phyloP scores from a whole-genome alignment of 257 asterid genomes.

The Sherardia arvensis region DNA sequence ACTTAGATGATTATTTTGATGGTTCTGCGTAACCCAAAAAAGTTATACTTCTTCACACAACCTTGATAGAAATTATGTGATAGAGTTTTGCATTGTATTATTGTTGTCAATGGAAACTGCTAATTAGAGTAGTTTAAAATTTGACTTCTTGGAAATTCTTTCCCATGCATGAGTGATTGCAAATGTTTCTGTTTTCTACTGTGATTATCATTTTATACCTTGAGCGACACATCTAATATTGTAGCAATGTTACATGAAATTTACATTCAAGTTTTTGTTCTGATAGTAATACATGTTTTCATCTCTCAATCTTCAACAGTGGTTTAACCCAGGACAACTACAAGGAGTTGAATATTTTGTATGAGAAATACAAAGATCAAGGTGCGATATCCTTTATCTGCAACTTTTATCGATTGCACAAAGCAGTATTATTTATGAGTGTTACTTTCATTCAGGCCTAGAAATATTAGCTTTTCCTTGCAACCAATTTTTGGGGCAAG shows the following conservation, averaged over 20 bases:
- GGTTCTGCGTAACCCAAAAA: background rate
- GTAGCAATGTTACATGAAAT: background rate
- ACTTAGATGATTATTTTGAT: background rate
- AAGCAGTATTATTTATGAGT: background rate
- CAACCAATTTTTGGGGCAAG: slow-evolving; percentile 84
- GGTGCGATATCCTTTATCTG: slow-evolving; percentile 29
- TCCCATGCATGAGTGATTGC: background rate
- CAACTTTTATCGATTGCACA: slow-evolving; percentile 1
- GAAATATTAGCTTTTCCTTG: slow-evolving; percentile 93
- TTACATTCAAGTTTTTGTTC: background rate
- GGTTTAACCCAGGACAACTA: slow-evolving; percentile 76
- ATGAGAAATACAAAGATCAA: slow-evolving; percentile 66
- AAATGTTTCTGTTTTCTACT: background rate
- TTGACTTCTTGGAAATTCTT: background rate
- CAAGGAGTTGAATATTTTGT: slow-evolving; percentile 64
- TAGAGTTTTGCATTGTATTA: background rate
- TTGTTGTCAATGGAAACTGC: background rate
- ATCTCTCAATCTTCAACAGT: slow-evolving; percentile 19
- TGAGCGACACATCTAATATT: no score
- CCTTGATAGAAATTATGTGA: background rate
- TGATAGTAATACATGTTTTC: background rate
- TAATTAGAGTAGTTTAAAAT: background rate
- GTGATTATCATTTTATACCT: background rate
- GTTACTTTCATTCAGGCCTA: slow-evolving; percentile 33
- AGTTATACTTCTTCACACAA: background rate